phyloP scores from a whole-genome alignment of 2,329 filamentous ascomycete species.

The Fusarium hostae region DNA sequence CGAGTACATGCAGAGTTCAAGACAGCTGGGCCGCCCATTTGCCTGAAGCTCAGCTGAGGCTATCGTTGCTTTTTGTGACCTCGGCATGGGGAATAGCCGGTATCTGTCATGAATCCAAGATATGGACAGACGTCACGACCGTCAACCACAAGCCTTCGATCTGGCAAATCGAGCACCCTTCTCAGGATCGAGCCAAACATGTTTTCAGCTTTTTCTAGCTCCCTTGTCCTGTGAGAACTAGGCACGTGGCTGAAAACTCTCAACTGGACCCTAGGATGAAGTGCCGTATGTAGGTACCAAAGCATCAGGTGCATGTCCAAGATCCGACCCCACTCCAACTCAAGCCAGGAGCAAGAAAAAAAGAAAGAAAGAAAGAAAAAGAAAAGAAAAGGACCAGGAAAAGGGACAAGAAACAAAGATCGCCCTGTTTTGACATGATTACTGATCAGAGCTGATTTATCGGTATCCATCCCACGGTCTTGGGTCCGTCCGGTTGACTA shows the following conservation, averaged over 20 bases:
- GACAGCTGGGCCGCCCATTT: background rate
- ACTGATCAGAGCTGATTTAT: constrained; percentile 7
- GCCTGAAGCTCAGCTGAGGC: background rate
- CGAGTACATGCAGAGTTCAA: background rate
- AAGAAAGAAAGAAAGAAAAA: background rate
- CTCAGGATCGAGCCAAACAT: background rate
- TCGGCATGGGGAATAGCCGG: background rate
- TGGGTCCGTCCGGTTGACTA: background rate
- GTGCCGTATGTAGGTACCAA: background rate
- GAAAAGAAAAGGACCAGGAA: too few species aligned
- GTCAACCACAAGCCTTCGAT: background rate
- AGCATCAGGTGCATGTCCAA: background rate
- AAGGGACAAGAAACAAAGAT: background rate
- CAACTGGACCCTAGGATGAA: background rate
- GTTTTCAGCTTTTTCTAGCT: background rate
- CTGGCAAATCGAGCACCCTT: background rate
- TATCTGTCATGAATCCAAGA: background rate
- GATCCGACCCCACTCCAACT: background rate
- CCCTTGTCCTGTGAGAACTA: background rate
- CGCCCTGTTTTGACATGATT: background rate
- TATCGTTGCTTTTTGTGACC: background rate
- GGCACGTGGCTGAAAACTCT: constrained; percentile 13
- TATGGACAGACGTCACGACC: background rate
- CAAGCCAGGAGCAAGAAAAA: background rate
- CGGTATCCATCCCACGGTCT: background rate